phyloP scores from a whole-genome alignment of 306 rosid species.

The Abrus precatorius region DNA sequence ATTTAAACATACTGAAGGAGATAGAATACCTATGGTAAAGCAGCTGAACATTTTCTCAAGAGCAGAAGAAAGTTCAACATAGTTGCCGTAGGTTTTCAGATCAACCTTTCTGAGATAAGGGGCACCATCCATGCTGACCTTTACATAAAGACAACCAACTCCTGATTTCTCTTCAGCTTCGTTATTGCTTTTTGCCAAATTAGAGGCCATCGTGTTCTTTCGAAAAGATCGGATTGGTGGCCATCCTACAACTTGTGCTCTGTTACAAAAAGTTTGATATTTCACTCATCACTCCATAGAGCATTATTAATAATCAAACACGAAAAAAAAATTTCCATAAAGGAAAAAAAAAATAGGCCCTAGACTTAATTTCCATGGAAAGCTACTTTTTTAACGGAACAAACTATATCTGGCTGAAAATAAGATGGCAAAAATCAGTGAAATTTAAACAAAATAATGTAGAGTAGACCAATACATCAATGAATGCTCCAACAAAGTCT shows the following conservation, averaged over 20 bases:
- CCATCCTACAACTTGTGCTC: conserved; percentile 36
- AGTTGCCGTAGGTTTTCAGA: conserved; percentile 17
- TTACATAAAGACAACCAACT: conserved; percentile 30
- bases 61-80: conserved; percentile 28
- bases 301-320: not conserved
- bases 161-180: conserved; percentile 22
- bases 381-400: not conserved
- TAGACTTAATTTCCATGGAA: not conserved
- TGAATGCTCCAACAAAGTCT: not conserved
- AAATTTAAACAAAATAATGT: not conserved
- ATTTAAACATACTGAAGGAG: not conserved
- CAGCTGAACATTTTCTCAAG: conserved; percentile 37
- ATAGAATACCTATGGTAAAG: conserved; percentile 20
- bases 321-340: not conserved
- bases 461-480: not conserved
- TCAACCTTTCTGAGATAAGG: conserved; percentile 40
- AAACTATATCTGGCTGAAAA: not conserved
- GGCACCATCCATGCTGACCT: conserved; percentile 35
- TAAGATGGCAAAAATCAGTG: not conserved
- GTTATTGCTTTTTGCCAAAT: conserved; percentile 6
- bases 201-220: conserved; percentile 18
- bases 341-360: not conserved
- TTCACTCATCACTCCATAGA: not conserved
- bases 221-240: conserved; percentile 33
- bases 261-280: not conserved